phyloP scores from a whole-genome alignment of 371 early-diverging fungal genomes.

The Mortierella polycephala region DNA sequence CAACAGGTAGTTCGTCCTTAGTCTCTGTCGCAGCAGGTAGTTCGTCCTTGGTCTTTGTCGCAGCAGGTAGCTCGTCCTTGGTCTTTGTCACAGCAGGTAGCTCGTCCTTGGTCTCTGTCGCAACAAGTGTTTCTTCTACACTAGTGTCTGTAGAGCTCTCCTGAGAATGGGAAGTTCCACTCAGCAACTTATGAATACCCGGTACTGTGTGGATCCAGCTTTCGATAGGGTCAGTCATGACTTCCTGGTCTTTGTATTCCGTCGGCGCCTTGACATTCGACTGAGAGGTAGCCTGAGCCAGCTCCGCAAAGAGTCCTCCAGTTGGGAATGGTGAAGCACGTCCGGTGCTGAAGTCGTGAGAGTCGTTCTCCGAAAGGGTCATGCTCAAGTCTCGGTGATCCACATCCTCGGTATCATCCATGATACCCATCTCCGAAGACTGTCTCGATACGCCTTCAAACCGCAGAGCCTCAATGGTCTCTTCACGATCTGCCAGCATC shows the following conservation, averaged over 20 bases:
- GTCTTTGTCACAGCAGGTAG: neutral
- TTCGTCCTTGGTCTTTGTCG: too few species aligned
- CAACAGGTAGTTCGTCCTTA: too few species aligned
- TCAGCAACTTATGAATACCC: conserved; percentile 9
- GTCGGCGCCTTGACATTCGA: conserved; percentile 15
- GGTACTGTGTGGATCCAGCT: conserved; percentile 53
- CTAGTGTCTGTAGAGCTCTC: too few species aligned
- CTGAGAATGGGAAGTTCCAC: neutral
- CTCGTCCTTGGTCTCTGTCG: neutral
- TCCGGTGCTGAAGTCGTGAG: conserved; percentile 24
- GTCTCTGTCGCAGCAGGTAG: too few species aligned
- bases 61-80: neutral
- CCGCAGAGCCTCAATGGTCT: conserved; percentile 68
- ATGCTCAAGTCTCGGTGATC: conserved; percentile 34
- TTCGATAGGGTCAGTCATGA: conserved; percentile 53
- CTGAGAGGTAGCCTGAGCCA: conserved; percentile 42
- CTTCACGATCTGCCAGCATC: conserved; percentile 69
- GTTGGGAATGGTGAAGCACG: conserved; percentile 36
- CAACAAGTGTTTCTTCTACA: too few species aligned
- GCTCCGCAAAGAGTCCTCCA: conserved; percentile 51
- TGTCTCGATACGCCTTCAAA: conserved; percentile 55
- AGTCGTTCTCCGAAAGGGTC: conserved; percentile 27
- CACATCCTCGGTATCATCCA: conserved; percentile 21
- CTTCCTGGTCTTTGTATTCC: conserved; percentile 48
- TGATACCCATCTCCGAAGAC: conserved; percentile 14